Evolutionary conservation across 1,139 yeast species (phyloP), one percentile per base, ranked within the genome.

Genomic region (Taphrina wiesneri): DNA sequence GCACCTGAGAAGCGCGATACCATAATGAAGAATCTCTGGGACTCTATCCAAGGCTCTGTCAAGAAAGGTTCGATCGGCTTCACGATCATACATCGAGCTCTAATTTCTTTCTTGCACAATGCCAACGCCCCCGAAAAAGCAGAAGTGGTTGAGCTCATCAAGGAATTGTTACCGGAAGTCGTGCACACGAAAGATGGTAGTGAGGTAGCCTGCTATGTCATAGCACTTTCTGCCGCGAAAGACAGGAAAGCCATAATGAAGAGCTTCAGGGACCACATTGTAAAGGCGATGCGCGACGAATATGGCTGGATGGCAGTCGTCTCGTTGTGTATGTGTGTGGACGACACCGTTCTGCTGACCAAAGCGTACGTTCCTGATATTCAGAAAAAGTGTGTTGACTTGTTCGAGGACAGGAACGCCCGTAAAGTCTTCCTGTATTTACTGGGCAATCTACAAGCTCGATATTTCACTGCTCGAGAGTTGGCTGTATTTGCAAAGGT

Each of bases 31-130:
- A 92, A 93, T 76, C 81, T 93, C 75, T 82, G 81, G 71, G 91
- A 90, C 69, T 90, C 96, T 9, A 90, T 93, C 70, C 85, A 87
- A 41, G 93, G 96, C 1, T 88, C 97, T 9, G 96, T 93, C 64
- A 93, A 88, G 76, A 93, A 93, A 77, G 98, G 98, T 6, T 90
- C 97, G 3, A 88, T 96, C 54, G 98, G 99, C 47, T 93, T 93
- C 82, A 96, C 92, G 76, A 88, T 93, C 71, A 83, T 93, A 74
- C 99, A 93, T 76, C 96, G 97, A 39, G 97, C 96, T 63, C 91
- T 93, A 96, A 86, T 83, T 74, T 97, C 93, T 76, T 91, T 89
- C 73, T 84, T 86, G 57, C 83, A 85, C 68, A 86, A 91, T 69
- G 85, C 91, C 70, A 79, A 79, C 67, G 85, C 83, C 39, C 88